These are phyloP conservation scores for Helotiales sp. DNA, from an alignment of 2,329 filamentous ascomycete species.

Conservation along the genomic window DNA sequence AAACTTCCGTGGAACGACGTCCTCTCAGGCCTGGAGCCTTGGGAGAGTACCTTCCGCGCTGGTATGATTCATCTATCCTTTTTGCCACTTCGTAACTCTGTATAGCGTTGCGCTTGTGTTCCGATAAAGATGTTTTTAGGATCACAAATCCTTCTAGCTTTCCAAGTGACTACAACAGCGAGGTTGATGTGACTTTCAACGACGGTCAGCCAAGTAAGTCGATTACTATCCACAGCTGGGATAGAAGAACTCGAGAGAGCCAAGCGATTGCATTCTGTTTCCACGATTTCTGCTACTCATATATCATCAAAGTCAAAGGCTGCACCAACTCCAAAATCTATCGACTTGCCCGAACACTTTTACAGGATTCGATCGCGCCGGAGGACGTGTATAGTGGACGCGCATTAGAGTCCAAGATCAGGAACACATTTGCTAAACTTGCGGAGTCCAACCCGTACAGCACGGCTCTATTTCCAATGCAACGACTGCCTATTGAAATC, in stretches of 20 bases:
- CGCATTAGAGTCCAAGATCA: neutral
- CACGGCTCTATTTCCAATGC: neutral
- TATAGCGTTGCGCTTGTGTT: constrained; percentile 9
- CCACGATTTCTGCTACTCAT: constrained; percentile 16
- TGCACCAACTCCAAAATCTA: constrained; percentile 9
- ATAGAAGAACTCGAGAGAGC: neutral
- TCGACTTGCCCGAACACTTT: constrained; percentile 10
- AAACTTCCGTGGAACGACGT: constrained; percentile 2
- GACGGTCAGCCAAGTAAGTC: neutral
- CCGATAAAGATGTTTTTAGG: constrained; percentile 7
- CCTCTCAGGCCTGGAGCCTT: constrained; percentile 1
- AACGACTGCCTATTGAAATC: constrained; percentile 11
- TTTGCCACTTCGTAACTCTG: neutral
- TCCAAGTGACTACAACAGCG: neutral
- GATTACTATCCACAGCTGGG: constrained; percentile 10
- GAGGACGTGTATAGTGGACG: neutral
- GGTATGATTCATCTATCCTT: constrained; percentile 9
- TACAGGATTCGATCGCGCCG: neutral
- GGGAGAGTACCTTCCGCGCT: constrained; percentile 14
- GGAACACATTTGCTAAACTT: constrained; percentile 1
- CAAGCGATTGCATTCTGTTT: constrained; percentile 14
- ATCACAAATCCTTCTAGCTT: constrained; percentile 7
- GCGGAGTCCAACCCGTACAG: neutral
- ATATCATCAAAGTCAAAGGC: constrained; percentile 9
- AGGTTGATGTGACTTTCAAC: constrained; percentile 12